These are phyloP conservation scores for Lactifluus subvellereus DNA, from an alignment of 768 basidiomycete genomes.

Conservation along the genomic window DNA sequence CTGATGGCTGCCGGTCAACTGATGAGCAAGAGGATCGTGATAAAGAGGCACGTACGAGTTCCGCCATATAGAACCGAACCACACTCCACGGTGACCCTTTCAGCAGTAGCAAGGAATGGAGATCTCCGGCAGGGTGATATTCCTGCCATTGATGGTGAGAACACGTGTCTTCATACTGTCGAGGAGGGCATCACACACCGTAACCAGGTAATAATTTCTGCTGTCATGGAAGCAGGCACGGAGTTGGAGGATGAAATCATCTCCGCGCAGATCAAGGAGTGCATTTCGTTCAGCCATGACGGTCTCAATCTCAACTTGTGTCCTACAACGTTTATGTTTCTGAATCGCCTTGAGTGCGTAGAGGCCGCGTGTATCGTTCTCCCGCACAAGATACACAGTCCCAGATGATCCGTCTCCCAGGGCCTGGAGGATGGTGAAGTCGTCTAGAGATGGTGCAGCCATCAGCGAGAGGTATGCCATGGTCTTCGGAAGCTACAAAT, in stretches of 20 bases:
- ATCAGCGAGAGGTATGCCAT: slow-evolving; percentile 12
- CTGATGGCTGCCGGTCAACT: not conserved
- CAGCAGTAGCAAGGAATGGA: slow-evolving; percentile 8
- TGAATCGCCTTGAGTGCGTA: slow-evolving; percentile 20
- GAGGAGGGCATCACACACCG: not conserved
- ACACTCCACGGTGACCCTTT: slow-evolving; percentile 8
- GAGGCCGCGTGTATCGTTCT: slow-evolving; percentile 11
- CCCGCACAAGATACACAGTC: slow-evolving; percentile 12
- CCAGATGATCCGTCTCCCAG: slow-evolving; percentile 19
- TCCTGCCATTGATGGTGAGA: slow-evolving; percentile 4
- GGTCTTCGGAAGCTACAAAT: slow-evolving; percentile 6
- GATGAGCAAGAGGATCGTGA: not conserved
- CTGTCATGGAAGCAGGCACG: slow-evolving; percentile 21
- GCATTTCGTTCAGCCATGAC: slow-evolving; percentile 15
- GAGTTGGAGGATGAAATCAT: slow-evolving; percentile 19
- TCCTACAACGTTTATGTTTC: slow-evolving; percentile 6
- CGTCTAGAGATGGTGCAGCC: slow-evolving; percentile 7
- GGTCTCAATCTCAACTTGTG: not conserved
- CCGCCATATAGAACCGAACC: slow-evolving; percentile 22
- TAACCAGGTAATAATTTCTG: slow-evolving; percentile 14
- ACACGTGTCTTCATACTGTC: no score
- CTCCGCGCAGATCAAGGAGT: slow-evolving; percentile 17
- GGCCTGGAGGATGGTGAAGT: slow-evolving; percentile 12
- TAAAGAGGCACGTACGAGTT: slow-evolving; percentile 8
- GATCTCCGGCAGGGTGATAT: slow-evolving; percentile 20